phyloP scores from a whole-genome alignment of 129 eudicot species.

The Artemisia tridentata region DNA sequence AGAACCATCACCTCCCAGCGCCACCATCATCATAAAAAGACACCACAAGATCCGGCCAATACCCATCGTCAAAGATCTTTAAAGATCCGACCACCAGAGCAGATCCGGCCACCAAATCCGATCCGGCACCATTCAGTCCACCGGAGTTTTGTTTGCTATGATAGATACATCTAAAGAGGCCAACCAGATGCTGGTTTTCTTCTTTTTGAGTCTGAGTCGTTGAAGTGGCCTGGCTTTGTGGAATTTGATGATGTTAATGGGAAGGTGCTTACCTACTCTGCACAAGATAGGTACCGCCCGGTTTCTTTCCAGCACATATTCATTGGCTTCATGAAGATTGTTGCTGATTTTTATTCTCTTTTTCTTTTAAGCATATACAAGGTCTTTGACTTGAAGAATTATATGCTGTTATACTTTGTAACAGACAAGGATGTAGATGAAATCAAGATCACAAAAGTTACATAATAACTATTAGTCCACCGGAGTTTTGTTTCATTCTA shows the following conservation, averaged over 20 bases:
- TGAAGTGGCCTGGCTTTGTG: conserved; percentile 92
- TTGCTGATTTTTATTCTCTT: conserved; percentile 13
- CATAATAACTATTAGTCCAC: too few species aligned
- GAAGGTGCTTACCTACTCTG: conserved; percentile 82
- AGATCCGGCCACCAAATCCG: too few species aligned
- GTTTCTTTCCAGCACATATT: not conserved
- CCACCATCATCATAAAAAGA: too few species aligned
- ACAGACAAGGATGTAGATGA: conserved; percentile 56
- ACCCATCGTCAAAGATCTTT: too few species aligned
- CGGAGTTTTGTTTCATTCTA: too few species aligned
- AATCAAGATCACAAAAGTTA: conserved; percentile 29
- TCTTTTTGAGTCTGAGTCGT: conserved; percentile 74
- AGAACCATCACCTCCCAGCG: too few species aligned
- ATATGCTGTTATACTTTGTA: conserved; percentile 66
- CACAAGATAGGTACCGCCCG: conserved; percentile 59
- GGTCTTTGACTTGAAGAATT: conserved; percentile 82
- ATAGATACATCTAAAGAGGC: conserved; percentile 59
- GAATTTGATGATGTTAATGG: conserved; percentile 91
- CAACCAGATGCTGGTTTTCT: conserved; percentile 81
- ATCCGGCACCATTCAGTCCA: too few species aligned
- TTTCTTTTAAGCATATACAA: conserved; percentile 58
- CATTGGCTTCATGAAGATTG: not conserved
- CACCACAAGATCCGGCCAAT: too few species aligned
- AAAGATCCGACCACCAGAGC: too few species aligned
- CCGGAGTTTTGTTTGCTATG: not conserved